These are phyloP conservation scores for Paramecium primaurelia DNA, from an alignment of 73 alveolate species.

Conservation along the genomic window DNA sequence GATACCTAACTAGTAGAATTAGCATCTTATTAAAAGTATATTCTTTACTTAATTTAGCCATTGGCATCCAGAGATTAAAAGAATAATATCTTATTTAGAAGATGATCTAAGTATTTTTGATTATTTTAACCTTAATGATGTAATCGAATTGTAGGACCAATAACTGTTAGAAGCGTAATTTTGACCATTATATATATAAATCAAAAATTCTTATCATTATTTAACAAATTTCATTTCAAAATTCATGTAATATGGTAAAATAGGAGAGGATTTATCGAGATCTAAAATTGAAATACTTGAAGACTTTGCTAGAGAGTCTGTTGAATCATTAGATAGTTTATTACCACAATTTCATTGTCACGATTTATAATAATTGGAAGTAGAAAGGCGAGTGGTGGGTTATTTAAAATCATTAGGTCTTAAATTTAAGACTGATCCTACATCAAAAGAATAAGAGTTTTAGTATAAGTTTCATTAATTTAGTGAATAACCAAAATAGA, in stretches of 20 bases:
- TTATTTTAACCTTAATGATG: not conserved
- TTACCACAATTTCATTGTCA: not conserved
- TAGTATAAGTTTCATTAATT: not conserved
- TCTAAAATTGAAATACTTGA: not conserved
- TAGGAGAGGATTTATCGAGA: not conserved
- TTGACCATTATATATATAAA: not conserved
- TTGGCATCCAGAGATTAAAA: conserved; percentile 24
- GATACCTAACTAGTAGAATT: not conserved
- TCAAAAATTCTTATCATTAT: not conserved
- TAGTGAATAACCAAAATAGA: not conserved
- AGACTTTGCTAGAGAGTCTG: not conserved
- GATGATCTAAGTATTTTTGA: conserved; percentile 30
- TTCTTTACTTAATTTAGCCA: not conserved
- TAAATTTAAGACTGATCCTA: conserved; percentile 11
- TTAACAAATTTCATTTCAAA: not conserved
- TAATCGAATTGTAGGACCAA: not conserved
- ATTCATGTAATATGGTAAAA: not conserved
- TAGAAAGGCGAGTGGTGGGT: not conserved
- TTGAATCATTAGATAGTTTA: conserved; percentile 10
- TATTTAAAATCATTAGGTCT: not conserved
- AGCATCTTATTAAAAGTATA: not conserved
- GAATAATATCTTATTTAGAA: not conserved
- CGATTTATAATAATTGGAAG: not conserved
- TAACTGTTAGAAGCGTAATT: conserved; percentile 6
- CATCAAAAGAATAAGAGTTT: not conserved